Evolutionary conservation across 2,329 filamentous ascomycete species (phyloP), one percentile per base, ranked within the genome.

Genomic region (Pyrenochaeta sp.): DNA sequence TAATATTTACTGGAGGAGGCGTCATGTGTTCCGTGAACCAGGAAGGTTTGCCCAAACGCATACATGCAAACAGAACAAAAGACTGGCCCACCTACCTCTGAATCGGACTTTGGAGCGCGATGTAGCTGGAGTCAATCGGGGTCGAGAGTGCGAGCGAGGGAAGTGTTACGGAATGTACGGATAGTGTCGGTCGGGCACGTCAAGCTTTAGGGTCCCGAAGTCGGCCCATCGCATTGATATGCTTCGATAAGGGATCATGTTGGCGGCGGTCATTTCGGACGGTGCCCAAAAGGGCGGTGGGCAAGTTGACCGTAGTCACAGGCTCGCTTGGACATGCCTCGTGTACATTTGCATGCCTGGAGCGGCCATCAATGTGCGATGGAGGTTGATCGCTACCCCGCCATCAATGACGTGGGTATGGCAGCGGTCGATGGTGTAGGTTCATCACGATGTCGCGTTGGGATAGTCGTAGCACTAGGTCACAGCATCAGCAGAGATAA

Each of bases 201-300:
- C 15, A 52, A 34, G 7, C 42, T 45, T 55, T 30, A 59, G 58
- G 53, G 56, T 64, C 61, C 71, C 71, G 72, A 72, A 66, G 61
- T 76, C 73, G 73, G 73, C 69, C 64, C 47, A 50, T 56, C 40
- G 58, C 57, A 61, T 58, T 63, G 72, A 72, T 68, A 69, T 57
- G 60, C 61, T 58, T 65, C 64, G 72, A 76, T 75, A 76, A 76
- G 71, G 64, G 52, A 39, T 54, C 46, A 43, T 48, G 47, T 54
- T 52, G 54, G 54, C 55, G 25, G 49, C 49, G 51, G 60, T 60
- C 58, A 59, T 58, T n/a, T 45, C 42, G 57, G 51, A 42, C 4
- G 44, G 45, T 28, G 40, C 37, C 42, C 44, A 55, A 19, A 58
- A 56, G 46, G 54, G 64, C 64, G 58, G 62, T 64, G 58, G 60